Base-by-base conservation (phyloP, 108 stramenopile species). In the Stephanodiscus minutulus region DNA sequence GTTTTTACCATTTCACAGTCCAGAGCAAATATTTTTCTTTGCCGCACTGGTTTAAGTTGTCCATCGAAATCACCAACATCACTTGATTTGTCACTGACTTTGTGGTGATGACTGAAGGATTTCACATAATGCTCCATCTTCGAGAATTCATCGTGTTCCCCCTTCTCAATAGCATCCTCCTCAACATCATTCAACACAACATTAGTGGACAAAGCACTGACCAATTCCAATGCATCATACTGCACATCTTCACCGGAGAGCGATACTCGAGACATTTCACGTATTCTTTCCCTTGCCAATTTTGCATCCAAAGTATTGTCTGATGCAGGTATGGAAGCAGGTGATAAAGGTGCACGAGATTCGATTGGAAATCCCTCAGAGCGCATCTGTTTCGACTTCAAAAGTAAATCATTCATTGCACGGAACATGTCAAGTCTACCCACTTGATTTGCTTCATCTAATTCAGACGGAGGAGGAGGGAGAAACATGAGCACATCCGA, bases 1-100 rank as follows among this genome's bases (percentile, higher is more conserved):
- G 94, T 97, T 48, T 73, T 25, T 6, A 95, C 87, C 97, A 97
- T 97, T 82, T 97, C 97, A 77, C 97, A 97, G 73, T 97, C 97
- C 28, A 97, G 13, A 12, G 89, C 93, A 85, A 91, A 90, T 3
- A 92, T 68, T 72, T 85, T 85, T 31, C 66, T 67, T 0, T 61
- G 56, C 29, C 25, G 52, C 57, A 27, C 24, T 46, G 15, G 55
- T 13, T n/a, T 39, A n/a, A 22, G 21, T 10, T 49, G 27, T 43
- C 12, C 20, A 57, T 66, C 43, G 39, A 39, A 12, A 67, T 36
- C 58, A 25, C 20, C 36, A 5, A 8, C 55, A 29, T 58, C 36
- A 35, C 20, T 10, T 15, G 73, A 54, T 0, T 39, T 18, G 8
- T 55, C 33, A 22, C 46, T 25, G 31, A 21, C 13, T 22, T 35